Conservation (phyloP, 2,329 filamentous ascomycete genomes). For the Aspergillus ochraceoroseus region DNA sequence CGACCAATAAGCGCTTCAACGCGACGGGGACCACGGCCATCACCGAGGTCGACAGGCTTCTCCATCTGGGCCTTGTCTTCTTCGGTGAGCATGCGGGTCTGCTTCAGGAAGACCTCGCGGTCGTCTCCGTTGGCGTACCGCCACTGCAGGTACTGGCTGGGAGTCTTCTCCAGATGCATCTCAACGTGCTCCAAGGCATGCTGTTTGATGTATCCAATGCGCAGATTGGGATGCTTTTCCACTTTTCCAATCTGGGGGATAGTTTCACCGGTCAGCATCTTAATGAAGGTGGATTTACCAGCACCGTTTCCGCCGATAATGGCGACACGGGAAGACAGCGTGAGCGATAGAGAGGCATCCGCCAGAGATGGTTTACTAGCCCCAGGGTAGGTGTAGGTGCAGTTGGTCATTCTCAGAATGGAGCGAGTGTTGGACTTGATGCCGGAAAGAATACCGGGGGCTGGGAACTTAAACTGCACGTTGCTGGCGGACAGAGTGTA, state of each 20-base stretch:
- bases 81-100: conserved; percentile 82
- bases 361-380: conserved; percentile 78
- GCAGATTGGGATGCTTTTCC: conserved; percentile 96
- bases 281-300: conserved; percentile 96
- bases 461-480: conserved; percentile 96
- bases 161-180: conserved; percentile 98
- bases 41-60: conserved; percentile 75
- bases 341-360: conserved; percentile 82
- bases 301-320: conserved; percentile 98
- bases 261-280: conserved; percentile 87
- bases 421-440: conserved; percentile 92
- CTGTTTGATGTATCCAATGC: conserved; percentile 99
- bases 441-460: conserved; percentile 86
- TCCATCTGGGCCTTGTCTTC: conserved; percentile 89
- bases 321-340: conserved; percentile 84
- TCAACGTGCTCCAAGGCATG: conserved; percentile 98
- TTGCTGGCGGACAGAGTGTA: conserved; percentile 87
- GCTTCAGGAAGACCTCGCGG: conserved; percentile 94
- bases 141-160: conserved; percentile 98
- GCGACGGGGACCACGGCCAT: conserved; percentile 71
- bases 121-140: conserved; percentile 96
- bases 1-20: conserved; percentile 89
- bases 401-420: conserved; percentile 91
- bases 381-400: conserved; percentile 89
- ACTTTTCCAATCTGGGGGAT: conserved; percentile 80